phyloP scores from a whole-genome alignment of 1,284 basidiomycete genomes.

The Stereum hirsutum region DNA sequence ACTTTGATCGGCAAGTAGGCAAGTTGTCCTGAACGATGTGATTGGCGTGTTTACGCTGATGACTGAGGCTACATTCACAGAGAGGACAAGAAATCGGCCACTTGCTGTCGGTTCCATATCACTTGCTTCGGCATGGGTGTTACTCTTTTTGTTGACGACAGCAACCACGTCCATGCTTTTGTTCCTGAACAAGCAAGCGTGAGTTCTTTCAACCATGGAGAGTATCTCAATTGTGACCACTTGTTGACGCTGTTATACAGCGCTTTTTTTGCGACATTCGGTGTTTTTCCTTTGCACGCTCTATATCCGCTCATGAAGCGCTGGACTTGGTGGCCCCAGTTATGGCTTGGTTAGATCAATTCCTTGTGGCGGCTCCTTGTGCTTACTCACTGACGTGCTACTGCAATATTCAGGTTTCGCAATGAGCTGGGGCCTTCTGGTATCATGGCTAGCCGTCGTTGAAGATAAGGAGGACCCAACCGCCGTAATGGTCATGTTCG shows the following conservation, averaged over 20 bases:
- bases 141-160: constrained; percentile 1
- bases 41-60: not conserved
- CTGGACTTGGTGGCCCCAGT: constrained; percentile 50
- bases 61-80: constrained; percentile 7
- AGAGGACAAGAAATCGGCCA: constrained; percentile 16
- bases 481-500: not conserved
- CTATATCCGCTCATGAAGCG: constrained; percentile 16
- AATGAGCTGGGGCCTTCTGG: not conserved
- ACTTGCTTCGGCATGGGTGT: constrained; percentile 1
- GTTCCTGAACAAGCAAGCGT: constrained; percentile 7
- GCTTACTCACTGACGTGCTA: not conserved
- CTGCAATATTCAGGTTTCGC: not conserved
- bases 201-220: not conserved
- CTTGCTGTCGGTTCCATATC: constrained; percentile 8
- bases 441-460: not conserved
- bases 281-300: constrained; percentile 7
- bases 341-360: constrained; percentile 34
- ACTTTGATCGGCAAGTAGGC: constrained; percentile 29
- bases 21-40: constrained; percentile 2
- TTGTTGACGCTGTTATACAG: not conserved
- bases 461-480: not conserved
- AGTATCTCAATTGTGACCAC: not conserved
- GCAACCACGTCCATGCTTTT: constrained; percentile 1
- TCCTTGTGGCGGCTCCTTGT: not conserved
- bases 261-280: constrained; percentile 5